Base-by-base conservation (phyloP, 257 asterid genomes). In the Fraxinus quadrangulata region DNA sequence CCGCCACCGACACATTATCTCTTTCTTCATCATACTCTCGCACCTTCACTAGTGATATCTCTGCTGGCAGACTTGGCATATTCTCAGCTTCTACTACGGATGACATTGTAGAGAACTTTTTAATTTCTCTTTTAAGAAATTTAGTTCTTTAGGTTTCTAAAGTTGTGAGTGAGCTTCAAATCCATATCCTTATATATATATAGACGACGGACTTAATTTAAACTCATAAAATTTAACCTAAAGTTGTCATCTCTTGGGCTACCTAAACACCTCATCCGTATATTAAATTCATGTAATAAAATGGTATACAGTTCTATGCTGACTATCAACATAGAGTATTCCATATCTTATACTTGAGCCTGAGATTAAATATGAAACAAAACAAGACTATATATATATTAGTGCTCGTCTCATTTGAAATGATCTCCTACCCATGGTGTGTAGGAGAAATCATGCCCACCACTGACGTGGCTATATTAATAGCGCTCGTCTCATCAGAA, bases 1-100 rank as follows among this genome's bases (percentile, higher is more conserved):
- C 94, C 87, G 85, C 93, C 86, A 91, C 97, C 0, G 89, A 93
- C 79, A 72, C 85, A 90, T 90, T 91, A 82, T 93, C 94, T 8
- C 80, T 72, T 45, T 3, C 78, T 71, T 77, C 83, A 2, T 93
- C 86, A 78, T 93, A 91, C 71, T 83, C 84, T 9, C 96, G 85
- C 84, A 93, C 91, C 82, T 83, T 87, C 88, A 89, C 81, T 73
- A 23, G 34, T 10, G 84, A 70, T 75, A 21, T 68, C 61, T 63
- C 76, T 9, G 31, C 56, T 59, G 51, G 70, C 4, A 78, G 69
- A 39, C 31, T 67, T 5, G 85, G 75, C 72, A 66, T 61, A 7
- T 72, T 77, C 69, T 82, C 89, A 0, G 90, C 92, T 12, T 89
- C 92, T 59, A 91, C 80, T 76, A 80, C 82, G 30, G 72, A 72